Evolutionary conservation across 371 early-diverging fungal genomes (phyloP), one percentile per base, ranked within the genome.

Genomic region (Syncephalastrum sp.): DNA sequence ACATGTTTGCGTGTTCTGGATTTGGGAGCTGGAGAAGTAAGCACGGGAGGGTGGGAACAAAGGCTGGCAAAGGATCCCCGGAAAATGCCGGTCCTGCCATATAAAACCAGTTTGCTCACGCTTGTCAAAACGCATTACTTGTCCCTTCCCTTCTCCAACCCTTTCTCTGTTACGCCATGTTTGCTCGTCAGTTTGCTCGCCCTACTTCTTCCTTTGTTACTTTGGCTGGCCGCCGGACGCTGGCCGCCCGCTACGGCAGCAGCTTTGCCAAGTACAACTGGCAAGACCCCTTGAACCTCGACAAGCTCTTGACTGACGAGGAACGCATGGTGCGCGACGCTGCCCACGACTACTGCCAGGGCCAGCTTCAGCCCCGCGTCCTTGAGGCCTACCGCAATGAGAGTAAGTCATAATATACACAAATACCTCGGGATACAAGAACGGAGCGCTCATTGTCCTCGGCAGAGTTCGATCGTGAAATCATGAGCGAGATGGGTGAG

Each of bases 401-500:
- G 74, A 68, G 95, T 92, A 82, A 58, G 75, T 21, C 21, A 21
- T 21, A 21, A 21, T 64, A 10, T 23, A 16, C 12, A 21, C n/a
- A 19, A 24, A 10, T 19, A 27, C 27, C n/a, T 33, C 33, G 17
- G 33, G 14, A 47, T 25, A 33, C 5, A 24, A 17, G 33, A n/a
- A 27, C 21, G 16, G 23, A 44, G 13, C 21, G 23, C 21, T 23
- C 48, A 16, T 23, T 45, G 33, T 52, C n/a, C 55, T 48, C 17
- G 47, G 17, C 57, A 89, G 87, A 69, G 29, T 97, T 97, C 64
- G 95, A 97, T 73, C 75, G 88, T 16, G 86, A 92, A 51, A 96
- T 98, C 55, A 78, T 97, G 86, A 75, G 65, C 56, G 98, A 97
- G 76, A 89, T 98, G 94, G 98, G 98, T 50, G 87, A 90, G 61